Base-by-base conservation (phyloP, 1,139 yeast species). In the Zygoascus meyerae region DNA sequence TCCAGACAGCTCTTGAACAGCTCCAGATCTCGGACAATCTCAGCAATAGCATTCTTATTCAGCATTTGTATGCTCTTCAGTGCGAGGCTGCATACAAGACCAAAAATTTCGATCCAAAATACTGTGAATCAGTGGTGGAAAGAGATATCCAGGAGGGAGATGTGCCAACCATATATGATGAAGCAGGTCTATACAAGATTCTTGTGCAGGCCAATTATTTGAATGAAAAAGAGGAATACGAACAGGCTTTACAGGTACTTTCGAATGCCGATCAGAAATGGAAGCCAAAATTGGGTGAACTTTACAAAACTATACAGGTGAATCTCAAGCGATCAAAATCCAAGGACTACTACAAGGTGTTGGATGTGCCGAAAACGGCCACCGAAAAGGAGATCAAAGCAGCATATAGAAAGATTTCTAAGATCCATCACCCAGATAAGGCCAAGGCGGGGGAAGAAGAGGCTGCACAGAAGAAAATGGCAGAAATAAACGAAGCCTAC, bases 371-470 rank as follows among this genome's bases (percentile, higher is more conserved):
- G 0, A 72, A 75, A 47, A 77, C 78, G 53, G 95, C 97, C 0
- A 81, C 78, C 51, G 82, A 79, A 1, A 75, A 76, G 54, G 83
- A 86, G 10, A 83, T 92, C 54, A 85, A 84, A 58, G 83, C 80
- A 61, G 95, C 95, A 0, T 85, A 87, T 65, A 73, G 96, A 51
- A 72, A 80, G 8, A 77, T 83, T 60, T 84, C 95, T 32, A 81
- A 84, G 60, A 81, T 81, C 60, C 86, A 75, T 63, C 98, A 92
- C 61, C 98, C 98, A 0, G 98, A 92, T 65, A 90, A 92, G 65
- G 79, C 83, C 59, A 81, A 79, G 61, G 81, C 80, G 29, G 87
- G 81, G 34, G 61, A 84, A 54, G 67, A 78, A 2, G 89, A 83
- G 26, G 77, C 84, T 52, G 83, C 84, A 35, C 95, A 87, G 64